Conservation (phyloP, 2,329 filamentous ascomycete species). For the Dendryphion nanum region DNA sequence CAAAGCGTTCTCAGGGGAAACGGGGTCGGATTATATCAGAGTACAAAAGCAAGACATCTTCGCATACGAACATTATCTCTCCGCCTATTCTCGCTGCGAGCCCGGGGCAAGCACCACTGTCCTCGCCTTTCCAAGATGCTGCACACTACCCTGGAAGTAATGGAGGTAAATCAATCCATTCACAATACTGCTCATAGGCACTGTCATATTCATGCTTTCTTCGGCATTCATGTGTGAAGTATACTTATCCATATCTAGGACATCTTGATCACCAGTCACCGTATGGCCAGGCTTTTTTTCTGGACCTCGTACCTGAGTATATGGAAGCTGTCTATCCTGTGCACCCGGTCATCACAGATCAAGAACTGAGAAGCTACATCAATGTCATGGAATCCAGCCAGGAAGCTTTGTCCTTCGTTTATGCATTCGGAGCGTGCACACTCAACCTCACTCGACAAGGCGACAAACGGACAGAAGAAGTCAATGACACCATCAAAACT, state of each 20-base stretch:
- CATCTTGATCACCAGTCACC: background rate
- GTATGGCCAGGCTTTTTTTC: slow-evolving; percentile 37
- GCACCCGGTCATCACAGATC: slow-evolving; percentile 46
- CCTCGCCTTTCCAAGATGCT: too few species aligned
- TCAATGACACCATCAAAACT: slow-evolving; percentile 30
- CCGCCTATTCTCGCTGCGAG: slow-evolving; percentile 26
- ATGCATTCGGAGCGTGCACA: slow-evolving; percentile 47
- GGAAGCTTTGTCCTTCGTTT: slow-evolving; percentile 44
- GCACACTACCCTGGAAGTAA: too few species aligned
- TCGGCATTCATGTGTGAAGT: too few species aligned
- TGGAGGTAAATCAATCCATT: background rate
- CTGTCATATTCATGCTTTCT: too few species aligned
- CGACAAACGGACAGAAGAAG: slow-evolving; percentile 29
- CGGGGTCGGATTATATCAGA: slow-evolving; percentile 44
- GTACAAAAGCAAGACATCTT: slow-evolving; percentile 37
- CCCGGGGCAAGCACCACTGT: slow-evolving; percentile 6
- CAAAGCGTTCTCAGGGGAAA: slow-evolving; percentile 38
- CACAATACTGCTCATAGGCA: too few species aligned
- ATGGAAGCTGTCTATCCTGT: slow-evolving; percentile 48
- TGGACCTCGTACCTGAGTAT: slow-evolving; percentile 47
- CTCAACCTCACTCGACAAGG: slow-evolving; percentile 43
- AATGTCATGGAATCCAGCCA: slow-evolving; percentile 38
- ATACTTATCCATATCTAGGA: too few species aligned
- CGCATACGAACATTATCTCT: slow-evolving; percentile 14
- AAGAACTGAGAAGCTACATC: slow-evolving; percentile 39